Conservation (phyloP, 2,329 filamentous ascomycete species). For the Penicillium carneum region DNA sequence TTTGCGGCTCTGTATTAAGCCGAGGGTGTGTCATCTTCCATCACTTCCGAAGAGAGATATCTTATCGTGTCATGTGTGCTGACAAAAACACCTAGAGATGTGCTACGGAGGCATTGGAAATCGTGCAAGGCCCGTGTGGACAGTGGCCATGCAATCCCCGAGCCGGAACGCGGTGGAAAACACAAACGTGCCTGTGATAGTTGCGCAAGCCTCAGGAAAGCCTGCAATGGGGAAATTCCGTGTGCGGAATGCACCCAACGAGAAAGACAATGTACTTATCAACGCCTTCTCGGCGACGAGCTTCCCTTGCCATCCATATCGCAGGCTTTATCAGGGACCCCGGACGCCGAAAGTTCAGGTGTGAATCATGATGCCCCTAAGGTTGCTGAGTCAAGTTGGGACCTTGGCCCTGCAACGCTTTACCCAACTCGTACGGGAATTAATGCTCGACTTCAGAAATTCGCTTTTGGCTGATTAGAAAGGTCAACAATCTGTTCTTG, state of each 20-base stretch:
- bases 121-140: slow-evolving; percentile 36
- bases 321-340: background rate
- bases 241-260: slow-evolving; percentile 37
- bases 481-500: too few relatives aligned
- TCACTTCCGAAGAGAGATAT: background rate
- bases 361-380: background rate
- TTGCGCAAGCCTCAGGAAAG: slow-evolving; percentile 40
- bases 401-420: slow-evolving; percentile 14
- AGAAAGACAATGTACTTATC: slow-evolving; percentile 34
- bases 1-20: slow-evolving; percentile 39
- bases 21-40: slow-evolving; percentile 33
- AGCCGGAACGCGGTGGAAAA: slow-evolving; percentile 36
- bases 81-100: slow-evolving; percentile 28
- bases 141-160: slow-evolving; percentile 32
- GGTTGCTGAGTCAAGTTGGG: background rate
- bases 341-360: background rate
- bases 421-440: background rate
- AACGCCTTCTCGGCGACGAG: slow-evolving; percentile 25
- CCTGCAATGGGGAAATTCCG: slow-evolving; percentile 35
- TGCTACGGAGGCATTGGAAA: slow-evolving; percentile 41
- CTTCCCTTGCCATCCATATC: background rate
- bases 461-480: background rate
- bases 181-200: slow-evolving; percentile 42
- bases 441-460: background rate
- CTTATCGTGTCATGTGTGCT: background rate